Evolutionary conservation across 2,329 filamentous ascomycete genomes (phyloP), one percentile per base, ranked within the genome.

Genomic region (Gliomastix tumulicola): DNA sequence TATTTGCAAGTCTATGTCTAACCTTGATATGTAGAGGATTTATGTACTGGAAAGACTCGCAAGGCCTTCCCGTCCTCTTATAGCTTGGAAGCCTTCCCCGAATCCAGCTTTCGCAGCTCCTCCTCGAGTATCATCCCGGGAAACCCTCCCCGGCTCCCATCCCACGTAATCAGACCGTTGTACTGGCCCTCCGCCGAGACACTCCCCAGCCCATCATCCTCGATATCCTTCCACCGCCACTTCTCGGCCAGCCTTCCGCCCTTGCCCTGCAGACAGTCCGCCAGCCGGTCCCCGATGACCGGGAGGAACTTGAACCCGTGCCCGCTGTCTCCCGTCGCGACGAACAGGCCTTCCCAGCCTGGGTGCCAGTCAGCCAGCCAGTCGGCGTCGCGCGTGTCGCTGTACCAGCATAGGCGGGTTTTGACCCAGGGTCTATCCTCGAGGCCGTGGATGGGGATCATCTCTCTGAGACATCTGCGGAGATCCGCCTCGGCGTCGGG

Each of bases 331-430:
- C 76, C 78, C 0, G 76, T 79, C 1, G 75, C 75, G 18, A 82
- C 48, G 48, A 82, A 82, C 5, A 82, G 57, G 12, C 70, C 68
- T 39, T 66, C 53, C 56, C 74, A 74, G 13, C 66, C 59, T 0
- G 83, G 82, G 49, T 87, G 82, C 55, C 80, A 79, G 49, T 80
- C 75, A 41, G 86, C 68, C 37, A 88, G 67, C 62, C 84, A 88
- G 51, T 88, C 78, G 17, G 76, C 82, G 15, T 75, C 76, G 7
- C 76, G 69, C 47, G 83, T 88, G 60, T 88, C 83, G 6, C 77
- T 78, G 54, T 88, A 88, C 83, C 83, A 88, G 62, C 83, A 88
- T 36, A 87, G 60, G 18, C 80, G 67, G 3, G 77, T 82, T 36
- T 66, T 63, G 40, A 61, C 60, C 62, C 84, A 86, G 2, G 76